Evolutionary conservation across 306 rosid genomes (phyloP).

Genomic region (Quercus berberidifolia): DNA sequence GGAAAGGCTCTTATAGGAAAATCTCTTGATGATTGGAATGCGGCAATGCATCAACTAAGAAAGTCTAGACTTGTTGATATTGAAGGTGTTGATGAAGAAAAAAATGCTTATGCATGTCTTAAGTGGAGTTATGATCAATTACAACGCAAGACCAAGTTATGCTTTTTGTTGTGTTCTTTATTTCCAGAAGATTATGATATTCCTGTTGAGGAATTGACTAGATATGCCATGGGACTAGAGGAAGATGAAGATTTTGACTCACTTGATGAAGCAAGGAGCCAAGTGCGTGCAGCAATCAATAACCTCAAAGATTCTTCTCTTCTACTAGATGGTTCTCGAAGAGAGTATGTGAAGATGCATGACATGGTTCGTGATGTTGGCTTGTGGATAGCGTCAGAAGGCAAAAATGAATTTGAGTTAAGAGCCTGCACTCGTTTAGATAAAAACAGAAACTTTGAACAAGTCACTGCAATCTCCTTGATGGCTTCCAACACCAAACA

Average conservation of each 20-base stretch:
- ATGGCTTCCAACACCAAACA: neutral
- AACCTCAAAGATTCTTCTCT: conserved; percentile 13
- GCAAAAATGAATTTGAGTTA: neutral
- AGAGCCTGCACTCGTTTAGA: neutral
- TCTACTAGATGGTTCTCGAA: fast-evolving
- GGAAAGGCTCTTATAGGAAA: neutral
- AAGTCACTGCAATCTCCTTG: neutral
- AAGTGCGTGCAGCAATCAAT: neutral
- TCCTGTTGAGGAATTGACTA: neutral
- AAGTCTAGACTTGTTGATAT: neutral
- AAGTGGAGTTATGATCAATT: conserved; percentile 12
- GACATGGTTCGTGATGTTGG: conserved; percentile 18
- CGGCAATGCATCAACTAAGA: neutral
- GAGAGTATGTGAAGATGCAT: conserved; percentile 3
- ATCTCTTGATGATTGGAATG: neutral
- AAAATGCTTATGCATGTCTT: conserved; percentile 3
- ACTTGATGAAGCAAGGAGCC: neutral
- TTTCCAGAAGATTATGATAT: conserved; percentile 24
- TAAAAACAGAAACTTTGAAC: neutral
- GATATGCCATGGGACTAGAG: neutral
- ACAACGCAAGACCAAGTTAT: neutral
- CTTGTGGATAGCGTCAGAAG: neutral
- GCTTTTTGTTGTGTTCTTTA: conserved; percentile 16
- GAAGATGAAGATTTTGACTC: neutral
- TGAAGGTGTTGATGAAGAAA: neutral